Evolutionary conservation across 306 rosid genomes (phyloP).

Genomic region (Castanea mollissima): DNA sequence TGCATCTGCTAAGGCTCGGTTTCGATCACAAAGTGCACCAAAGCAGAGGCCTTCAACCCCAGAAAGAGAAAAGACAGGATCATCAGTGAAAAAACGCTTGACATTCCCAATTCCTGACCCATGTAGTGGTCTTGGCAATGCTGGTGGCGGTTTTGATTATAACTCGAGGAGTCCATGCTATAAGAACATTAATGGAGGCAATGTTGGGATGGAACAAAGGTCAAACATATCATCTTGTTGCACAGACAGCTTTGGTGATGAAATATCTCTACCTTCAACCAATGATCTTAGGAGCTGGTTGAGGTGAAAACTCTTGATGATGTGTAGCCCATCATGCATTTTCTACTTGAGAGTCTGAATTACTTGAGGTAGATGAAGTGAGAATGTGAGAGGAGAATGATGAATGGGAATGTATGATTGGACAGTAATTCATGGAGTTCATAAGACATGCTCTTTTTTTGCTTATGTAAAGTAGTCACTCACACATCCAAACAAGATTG

Average conservation of each 20-base stretch:
- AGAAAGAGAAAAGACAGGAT: constrained; percentile 22
- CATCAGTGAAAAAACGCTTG: constrained; percentile 39
- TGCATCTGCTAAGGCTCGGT: constrained; percentile 50
- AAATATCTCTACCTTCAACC: constrained; percentile 25
- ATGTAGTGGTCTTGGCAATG: not conserved
- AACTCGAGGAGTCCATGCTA: not conserved
- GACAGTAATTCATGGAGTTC: not conserved
- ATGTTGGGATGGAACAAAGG: constrained; percentile 10
- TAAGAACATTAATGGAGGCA: not conserved
- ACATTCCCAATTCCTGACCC: constrained; percentile 29
- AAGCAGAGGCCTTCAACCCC: constrained; percentile 37
- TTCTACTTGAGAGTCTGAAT: not conserved
- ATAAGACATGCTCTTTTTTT: not conserved
- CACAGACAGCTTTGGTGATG: constrained; percentile 24
- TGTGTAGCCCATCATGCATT: not conserved
- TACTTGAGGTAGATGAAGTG: not conserved
- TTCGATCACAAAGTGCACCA: constrained; percentile 47
- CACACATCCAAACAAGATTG: too few species aligned
- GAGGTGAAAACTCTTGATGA: not conserved
- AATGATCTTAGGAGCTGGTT: constrained; percentile 24
- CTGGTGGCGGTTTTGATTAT: not conserved
- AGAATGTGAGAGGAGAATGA: not conserved
- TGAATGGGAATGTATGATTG: not conserved
- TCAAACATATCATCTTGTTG: constrained; percentile 21
- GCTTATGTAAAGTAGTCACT: too few species aligned